Evolutionary conservation across 2,329 filamentous ascomycete genomes (phyloP).

Genomic region (Fusarium redolens): DNA sequence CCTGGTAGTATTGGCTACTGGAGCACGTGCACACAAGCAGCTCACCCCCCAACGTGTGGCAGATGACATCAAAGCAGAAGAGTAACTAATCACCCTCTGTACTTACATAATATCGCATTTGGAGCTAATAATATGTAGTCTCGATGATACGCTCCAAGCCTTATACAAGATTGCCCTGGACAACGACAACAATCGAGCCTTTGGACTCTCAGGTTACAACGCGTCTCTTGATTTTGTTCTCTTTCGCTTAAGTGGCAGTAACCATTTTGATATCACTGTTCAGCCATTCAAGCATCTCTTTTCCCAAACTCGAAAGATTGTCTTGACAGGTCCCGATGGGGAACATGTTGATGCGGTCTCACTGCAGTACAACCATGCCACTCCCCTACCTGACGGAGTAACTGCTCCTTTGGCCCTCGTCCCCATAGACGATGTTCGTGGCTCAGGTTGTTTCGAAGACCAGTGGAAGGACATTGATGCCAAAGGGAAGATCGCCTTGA

Average conservation of each 20-base stretch:
- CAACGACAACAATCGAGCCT: slow-evolving; percentile 19
- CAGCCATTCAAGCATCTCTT: slow-evolving; percentile 28
- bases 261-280: slow-evolving; percentile 9
- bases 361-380: slow-evolving; percentile 56
- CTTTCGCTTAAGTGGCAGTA: background rate
- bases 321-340: slow-evolving; percentile 10
- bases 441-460: slow-evolving; percentile 52
- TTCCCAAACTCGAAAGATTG: slow-evolving; percentile 8
- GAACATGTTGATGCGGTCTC: slow-evolving; percentile 38
- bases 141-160: background rate
- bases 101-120: too few species aligned
- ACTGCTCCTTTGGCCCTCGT: slow-evolving; percentile 48
- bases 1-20: background rate
- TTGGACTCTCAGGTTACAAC: slow-evolving; percentile 29
- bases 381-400: slow-evolving; percentile 46
- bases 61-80: slow-evolving; percentile 14
- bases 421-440: slow-evolving; percentile 48
- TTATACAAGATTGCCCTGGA: slow-evolving; percentile 20
- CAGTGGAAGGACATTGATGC: slow-evolving; percentile 55
- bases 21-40: background rate
- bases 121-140: background rate
- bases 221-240: slow-evolving; percentile 24
- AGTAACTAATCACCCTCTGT: background rate
- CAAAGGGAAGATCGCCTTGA: slow-evolving; percentile 54
- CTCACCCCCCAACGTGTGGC: slow-evolving; percentile 17